phyloP scores from a whole-genome alignment of 2,329 filamentous ascomycete genomes.

The Verticillium tricorpus region DNA sequence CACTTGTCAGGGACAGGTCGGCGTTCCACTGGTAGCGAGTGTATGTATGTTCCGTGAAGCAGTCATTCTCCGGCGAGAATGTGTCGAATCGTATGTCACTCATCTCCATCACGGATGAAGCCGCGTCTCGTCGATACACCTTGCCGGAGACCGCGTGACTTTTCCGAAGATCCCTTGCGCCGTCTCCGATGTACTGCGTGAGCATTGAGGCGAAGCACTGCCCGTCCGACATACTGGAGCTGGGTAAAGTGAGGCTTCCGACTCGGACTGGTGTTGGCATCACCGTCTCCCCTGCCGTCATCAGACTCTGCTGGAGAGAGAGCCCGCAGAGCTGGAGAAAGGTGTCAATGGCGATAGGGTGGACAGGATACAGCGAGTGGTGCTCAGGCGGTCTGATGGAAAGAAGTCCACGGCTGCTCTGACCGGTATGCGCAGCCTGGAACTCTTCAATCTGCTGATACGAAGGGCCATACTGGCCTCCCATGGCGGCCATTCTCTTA shows the following conservation, averaged over 20 bases:
- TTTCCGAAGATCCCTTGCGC: neutral
- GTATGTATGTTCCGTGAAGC: neutral
- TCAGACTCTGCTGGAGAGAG: neutral
- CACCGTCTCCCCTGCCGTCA: neutral
- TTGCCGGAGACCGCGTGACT: neutral
- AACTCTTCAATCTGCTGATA: slow-evolving; percentile 1
- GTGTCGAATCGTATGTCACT: neutral
- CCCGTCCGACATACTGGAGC: neutral
- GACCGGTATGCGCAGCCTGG: neutral
- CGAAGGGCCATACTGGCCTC: neutral
- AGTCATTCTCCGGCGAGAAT: neutral
- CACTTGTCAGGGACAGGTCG: neutral
- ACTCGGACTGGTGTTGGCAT: neutral
- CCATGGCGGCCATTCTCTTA: neutral
- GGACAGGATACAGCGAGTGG: slow-evolving; percentile 1
- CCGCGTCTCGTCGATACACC: neutral
- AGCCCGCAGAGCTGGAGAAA: neutral
- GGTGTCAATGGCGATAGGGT: slow-evolving; percentile 1
- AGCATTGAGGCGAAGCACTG: neutral
- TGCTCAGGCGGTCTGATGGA: neutral
- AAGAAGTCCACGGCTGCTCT: neutral
- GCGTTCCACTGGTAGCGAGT: neutral
- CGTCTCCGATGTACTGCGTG: neutral
- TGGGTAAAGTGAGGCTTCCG: neutral
- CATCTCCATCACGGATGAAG: neutral